Evolutionary conservation across 2,329 filamentous ascomycete genomes (phyloP).

Genomic region (Diaporthe eres): DNA sequence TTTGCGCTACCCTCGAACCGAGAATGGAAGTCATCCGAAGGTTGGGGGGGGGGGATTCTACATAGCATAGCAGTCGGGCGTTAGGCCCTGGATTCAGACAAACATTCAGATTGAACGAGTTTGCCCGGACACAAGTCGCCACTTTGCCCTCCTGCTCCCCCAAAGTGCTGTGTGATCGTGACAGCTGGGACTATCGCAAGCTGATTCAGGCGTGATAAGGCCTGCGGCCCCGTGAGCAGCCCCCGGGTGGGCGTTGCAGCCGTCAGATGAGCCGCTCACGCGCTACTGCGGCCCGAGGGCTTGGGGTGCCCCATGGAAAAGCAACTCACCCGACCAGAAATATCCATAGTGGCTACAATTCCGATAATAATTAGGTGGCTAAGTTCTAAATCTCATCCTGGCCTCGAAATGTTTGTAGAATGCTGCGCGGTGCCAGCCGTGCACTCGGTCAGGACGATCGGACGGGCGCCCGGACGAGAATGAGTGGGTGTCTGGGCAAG

Average conservation of each 20-base stretch:
- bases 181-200: neutral
- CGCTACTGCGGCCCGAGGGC: conserved; percentile 13
- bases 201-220: conserved; percentile 8
- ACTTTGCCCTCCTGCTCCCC: neutral
- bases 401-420: neutral
- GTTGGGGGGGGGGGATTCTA: neutral
- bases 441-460: neutral
- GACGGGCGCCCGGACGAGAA: neutral
- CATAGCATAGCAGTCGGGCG: conserved; percentile 28
- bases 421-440: neutral
- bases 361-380: too few relatives aligned
- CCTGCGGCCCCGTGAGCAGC: neutral
- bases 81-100: conserved; percentile 19
- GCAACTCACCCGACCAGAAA: neutral
- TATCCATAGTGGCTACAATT: neutral
- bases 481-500: conserved; percentile 6
- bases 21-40: conserved; percentile 15
- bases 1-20: neutral
- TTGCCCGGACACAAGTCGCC: conserved; percentile 21
- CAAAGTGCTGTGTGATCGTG: conserved; percentile 11
- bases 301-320: conserved; percentile 16
- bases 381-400: neutral
- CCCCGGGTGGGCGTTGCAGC: neutral
- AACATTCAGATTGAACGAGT: conserved; percentile 35
- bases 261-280: conserved; percentile 23